Conservation (phyloP, 2,329 filamentous ascomycete genomes). For the Fusarium sp. region DNA sequence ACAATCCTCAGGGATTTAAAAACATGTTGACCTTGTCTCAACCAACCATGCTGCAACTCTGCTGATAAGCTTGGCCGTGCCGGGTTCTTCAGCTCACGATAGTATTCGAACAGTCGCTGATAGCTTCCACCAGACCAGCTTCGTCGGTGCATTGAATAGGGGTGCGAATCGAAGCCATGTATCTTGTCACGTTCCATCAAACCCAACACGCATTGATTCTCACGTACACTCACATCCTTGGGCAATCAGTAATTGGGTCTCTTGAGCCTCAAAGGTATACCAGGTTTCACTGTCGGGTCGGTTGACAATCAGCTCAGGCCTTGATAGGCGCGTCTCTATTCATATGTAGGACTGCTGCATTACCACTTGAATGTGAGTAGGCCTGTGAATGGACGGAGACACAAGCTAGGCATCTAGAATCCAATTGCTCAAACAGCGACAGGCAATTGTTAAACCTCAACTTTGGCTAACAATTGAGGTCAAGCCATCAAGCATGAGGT, state of each 20-base stretch:
- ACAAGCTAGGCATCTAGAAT: background rate
- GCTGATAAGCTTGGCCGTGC: constrained; percentile 16
- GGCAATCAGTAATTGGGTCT: background rate
- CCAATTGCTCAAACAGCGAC: background rate
- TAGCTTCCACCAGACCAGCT: background rate
- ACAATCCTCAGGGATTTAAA: constrained; percentile 6
- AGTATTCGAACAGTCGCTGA: constrained; percentile 1
- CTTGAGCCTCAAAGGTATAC: background rate
- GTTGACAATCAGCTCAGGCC: background rate
- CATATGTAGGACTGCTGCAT: background rate
- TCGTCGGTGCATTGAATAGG: background rate
- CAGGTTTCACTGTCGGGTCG: background rate
- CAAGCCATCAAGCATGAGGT: background rate
- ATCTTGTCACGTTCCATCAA: constrained; percentile 21
- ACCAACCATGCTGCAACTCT: constrained; percentile 5
- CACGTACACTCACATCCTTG: background rate
- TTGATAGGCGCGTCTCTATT: background rate
- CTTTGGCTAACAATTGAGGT: background rate
- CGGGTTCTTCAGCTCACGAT: background rate
- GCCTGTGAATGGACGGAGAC: background rate
- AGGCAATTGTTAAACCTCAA: background rate
- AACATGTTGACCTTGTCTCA: constrained; percentile 7
- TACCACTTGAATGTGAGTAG: background rate
- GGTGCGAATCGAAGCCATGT: background rate
- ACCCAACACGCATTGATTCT: constrained; percentile 1